Base-by-base conservation (phyloP, 2,329 filamentous ascomycete genomes). In the Pezizomycotina sp. region DNA sequence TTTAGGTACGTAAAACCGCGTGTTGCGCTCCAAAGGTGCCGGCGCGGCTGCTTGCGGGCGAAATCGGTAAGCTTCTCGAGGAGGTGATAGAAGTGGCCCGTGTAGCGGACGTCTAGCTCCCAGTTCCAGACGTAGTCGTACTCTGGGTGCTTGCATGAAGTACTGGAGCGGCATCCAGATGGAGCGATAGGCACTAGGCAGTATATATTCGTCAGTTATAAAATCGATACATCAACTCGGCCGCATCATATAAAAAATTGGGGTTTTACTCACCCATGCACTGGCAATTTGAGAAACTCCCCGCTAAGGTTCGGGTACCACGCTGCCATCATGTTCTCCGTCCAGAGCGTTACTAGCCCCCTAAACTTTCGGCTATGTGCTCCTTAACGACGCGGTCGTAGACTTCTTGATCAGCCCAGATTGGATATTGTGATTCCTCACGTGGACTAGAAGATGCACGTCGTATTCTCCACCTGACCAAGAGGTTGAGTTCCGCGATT, bases 61-160 rank as follows among this genome's bases (percentile, higher is more conserved):
- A 77, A 89, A 27, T 62, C 60, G 50, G 71, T 66, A 23, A 82
- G 60, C 53, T 76, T 76, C 47, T 71, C 68, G 51, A 86, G 68
- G 13, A 81, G 58, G 43, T 80, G 71, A 47, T 77, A 83, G 61
- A 79, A 86, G 58, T 92, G 82, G 22, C 83, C 82, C 0, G 78
- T 89, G 56, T 91, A 92, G 19, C 82, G 74, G 27, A 84, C 72
- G 52, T 92, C 83, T 75, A 92, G 86, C 57, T 92, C 83, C 80
- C 83, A 91, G 48, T 92, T 80, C 83, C 83, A 92, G 57, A 83
- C 82, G 59, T 74, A 80, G 30, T 91, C 81, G 53, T 84, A 92
- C 55, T 92, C 83, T 1, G 80, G 78, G 56, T 92, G 83, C 50
- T 72, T 69, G 52, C 84, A 74, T 4, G 84, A 95, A 95, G 57